These are phyloP conservation scores for Microascus cirrosus DNA, from an alignment of 2,329 filamentous ascomycete species.

Conservation along the genomic window DNA sequence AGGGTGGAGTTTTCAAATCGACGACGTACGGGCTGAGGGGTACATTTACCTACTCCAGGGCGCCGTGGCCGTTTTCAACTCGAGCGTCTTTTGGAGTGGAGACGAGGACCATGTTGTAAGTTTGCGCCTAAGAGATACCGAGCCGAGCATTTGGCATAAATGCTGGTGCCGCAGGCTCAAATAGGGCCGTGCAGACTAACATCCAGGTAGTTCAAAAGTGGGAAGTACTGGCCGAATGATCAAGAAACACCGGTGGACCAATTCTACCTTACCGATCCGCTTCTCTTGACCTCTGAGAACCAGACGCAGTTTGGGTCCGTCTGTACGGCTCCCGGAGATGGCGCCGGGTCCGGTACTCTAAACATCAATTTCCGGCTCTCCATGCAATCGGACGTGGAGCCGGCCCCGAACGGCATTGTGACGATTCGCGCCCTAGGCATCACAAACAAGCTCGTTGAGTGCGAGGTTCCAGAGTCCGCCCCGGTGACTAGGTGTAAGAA, in stretches of 20 bases:
- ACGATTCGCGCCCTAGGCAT: not conserved
- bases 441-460: not conserved
- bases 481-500: too few relatives aligned
- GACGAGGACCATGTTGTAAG: not conserved
- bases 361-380: not conserved
- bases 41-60: not conserved
- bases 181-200: not conserved
- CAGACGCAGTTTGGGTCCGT: not conserved
- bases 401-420: not conserved
- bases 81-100: not conserved
- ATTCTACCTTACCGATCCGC: not conserved
- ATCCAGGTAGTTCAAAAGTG: not conserved
- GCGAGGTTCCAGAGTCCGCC: not conserved
- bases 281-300: not conserved
- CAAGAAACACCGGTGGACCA: not conserved
- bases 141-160: not conserved
- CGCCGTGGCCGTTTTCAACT: not conserved
- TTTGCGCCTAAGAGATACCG: not conserved
- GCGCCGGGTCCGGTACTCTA: not conserved
- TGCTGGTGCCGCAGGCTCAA: too few relatives aligned
- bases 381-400: not conserved
- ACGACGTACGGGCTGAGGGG: not conserved
- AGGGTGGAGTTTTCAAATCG: not conserved
- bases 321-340: not conserved
- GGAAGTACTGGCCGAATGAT: conserved; percentile 3